Base-by-base conservation (phyloP, 495 filamentous ascomycete genomes). In the Tuber umbilicatum region DNA sequence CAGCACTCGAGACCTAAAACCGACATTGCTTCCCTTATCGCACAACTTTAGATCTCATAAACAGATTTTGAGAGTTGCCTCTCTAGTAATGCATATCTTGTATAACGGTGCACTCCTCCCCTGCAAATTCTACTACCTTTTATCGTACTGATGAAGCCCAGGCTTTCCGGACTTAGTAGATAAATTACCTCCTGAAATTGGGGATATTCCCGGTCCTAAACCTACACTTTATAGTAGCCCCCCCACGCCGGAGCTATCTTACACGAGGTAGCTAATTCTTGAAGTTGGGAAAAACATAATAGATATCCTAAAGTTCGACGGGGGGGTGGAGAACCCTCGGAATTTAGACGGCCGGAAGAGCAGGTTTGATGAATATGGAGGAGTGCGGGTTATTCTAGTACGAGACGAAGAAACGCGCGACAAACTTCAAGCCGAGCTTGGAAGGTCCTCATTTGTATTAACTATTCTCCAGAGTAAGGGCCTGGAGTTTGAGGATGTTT, bases 11-110 rank as follows among this genome's bases (percentile, higher is more conserved):
- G 73, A 74, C 1, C 74, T 82, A 16, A 76, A 70, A 47, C 84
- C 84, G 16, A 47, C 39, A 5, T 76, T 82, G 37, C 85, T 83
- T 64, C 74, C 76, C 5, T 70, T 86, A 5, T 76, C 76, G 2
- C 80, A 81, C 45, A 86, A 86, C 45, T 86, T 85, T 43, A 84
- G 85, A 4, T 85, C 85, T 0, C 85, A 86, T 40, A 82, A 86
- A 70, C 85, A 85, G 2, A 86, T 86, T 45, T 73, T 86, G 42
- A 80, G 76, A 6, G 77, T 86, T 27, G 85, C 85, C 5, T 84
- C 85, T 2, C 77, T 82, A 19, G 81, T 86, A 0, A 85, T 86
- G 82, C 71, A 76, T 12, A 35, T 83, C 31, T 68, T 84, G 3
- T 83, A 77, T 68, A 79, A 70, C 75, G 76, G 79, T 81, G 60